phyloP scores from a whole-genome alignment of 805 yeast species.

The Starmerella powellii region DNA sequence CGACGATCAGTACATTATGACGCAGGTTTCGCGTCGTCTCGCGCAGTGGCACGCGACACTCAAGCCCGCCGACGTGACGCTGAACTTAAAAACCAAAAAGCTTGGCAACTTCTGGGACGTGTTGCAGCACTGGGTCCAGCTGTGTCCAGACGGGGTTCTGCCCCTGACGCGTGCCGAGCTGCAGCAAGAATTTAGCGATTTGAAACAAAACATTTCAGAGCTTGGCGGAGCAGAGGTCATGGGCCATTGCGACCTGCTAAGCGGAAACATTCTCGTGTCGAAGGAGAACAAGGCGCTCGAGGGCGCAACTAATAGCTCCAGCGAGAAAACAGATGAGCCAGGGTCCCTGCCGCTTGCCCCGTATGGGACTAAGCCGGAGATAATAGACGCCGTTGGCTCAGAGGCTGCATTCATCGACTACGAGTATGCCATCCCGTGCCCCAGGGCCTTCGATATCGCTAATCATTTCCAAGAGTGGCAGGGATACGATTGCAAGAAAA shows the following conservation, averaged over 20 bases:
- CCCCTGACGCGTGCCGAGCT: slow-evolving; percentile 34
- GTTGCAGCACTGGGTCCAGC: slow-evolving; percentile 48
- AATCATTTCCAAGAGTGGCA: slow-evolving; percentile 74
- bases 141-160: slow-evolving; percentile 41
- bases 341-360: slow-evolving; percentile 12
- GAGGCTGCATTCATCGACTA: slow-evolving; percentile 51
- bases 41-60: slow-evolving; percentile 59
- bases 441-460: slow-evolving; percentile 63
- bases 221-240: slow-evolving; percentile 44
- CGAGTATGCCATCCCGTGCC: slow-evolving; percentile 61
- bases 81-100: slow-evolving; percentile 1
- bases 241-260: slow-evolving; percentile 58
- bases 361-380: not conserved
- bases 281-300: slow-evolving; percentile 27
- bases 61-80: slow-evolving; percentile 10
- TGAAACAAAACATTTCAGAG: slow-evolving; percentile 32
- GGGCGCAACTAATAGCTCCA: not conserved
- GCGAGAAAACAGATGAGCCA: not conserved
- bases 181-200: slow-evolving; percentile 44
- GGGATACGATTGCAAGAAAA: slow-evolving; percentile 59
- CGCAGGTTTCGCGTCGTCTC: slow-evolving; percentile 49
- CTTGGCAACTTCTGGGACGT: slow-evolving; percentile 45
- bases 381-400: not conserved
- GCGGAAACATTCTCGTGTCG: slow-evolving; percentile 63
- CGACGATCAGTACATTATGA: slow-evolving; percentile 37